Base-by-base conservation (phyloP, 495 filamentous ascomycete genomes). In the Talaromyces adpressus region DNA sequence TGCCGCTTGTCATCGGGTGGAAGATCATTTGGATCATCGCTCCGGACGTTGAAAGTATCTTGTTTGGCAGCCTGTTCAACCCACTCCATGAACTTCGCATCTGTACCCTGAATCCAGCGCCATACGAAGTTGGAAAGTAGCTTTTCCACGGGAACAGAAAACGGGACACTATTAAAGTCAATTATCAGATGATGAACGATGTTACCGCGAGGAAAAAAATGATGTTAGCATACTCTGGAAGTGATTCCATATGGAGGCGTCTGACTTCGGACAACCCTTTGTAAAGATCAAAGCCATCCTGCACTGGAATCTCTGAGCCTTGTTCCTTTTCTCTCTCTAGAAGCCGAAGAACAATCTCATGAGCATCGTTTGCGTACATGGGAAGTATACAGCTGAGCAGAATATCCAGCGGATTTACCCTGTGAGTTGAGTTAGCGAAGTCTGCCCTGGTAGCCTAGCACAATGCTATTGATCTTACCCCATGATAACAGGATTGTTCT, bases 231-330 rank as follows among this genome's bases (percentile, higher is more conserved):
- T 79, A 83, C 81, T 77, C 78, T 16, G 90, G 90, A 34, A 96
- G 82, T 34, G 85, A 85, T 56, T 87, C 83, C 4, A 77, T 75
- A 73, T 95, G 91, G 47, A 97, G 90, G 14, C 84, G 82, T 8
- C 92, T 87, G 56, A 97, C 89, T 67, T 88, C 88, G 9, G 91
- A 85, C 41, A 99, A 81, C 66, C 96, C 89, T 69, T 84, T 88
- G 74, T 99, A 99, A 2, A 99, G 77, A 66, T 93, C 89, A 71
- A 99, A 97, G 0, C 92, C 95, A 69, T 99, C 95, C 67, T 95
- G 83, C 23, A 98, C 82, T 34, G 84, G 84, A 36, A 98, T 84
- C 67, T 97, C 92, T 61, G 87, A 81, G n/a, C 82, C 85, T 58
- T 76, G 81, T 12, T 82, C 81, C 65, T 89, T 84, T 25, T 86